Conservation (phyloP, 129 eudicot genomes). For the Flaveria sonorensis region DNA sequence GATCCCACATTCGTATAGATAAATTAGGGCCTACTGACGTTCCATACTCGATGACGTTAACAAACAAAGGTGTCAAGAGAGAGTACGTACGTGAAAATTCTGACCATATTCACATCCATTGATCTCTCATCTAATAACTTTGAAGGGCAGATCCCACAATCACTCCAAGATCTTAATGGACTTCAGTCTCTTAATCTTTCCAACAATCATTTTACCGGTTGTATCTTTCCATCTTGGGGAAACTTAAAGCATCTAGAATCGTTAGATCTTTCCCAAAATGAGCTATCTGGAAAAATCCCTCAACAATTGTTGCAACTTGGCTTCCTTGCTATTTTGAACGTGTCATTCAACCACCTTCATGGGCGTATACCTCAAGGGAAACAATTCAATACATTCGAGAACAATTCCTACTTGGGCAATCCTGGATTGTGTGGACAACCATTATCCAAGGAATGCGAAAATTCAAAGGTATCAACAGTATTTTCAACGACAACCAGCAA, state of each 20-base stretch:
- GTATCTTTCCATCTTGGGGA: background rate
- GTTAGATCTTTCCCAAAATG: too few relatives aligned
- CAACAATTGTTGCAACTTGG: background rate
- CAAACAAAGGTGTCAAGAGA: constrained; percentile 27
- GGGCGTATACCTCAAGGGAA: constrained; percentile 22
- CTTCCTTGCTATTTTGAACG: constrained; percentile 28
- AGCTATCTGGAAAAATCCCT: too few relatives aligned
- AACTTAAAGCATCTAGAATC: too few relatives aligned
- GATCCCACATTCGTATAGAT: background rate
- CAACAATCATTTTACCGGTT: constrained; percentile 31
- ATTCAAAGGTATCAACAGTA: background rate
- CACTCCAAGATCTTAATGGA: constrained; percentile 24
- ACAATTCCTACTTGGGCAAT: constrained; percentile 26
- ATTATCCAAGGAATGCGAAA: constrained; percentile 15
- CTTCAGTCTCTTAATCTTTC: constrained; percentile 37
- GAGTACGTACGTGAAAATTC: too few relatives aligned
- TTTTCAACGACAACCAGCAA: background rate
- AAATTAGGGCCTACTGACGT: background rate
- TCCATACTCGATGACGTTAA: constrained; percentile 11
- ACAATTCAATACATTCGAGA: constrained; percentile 28
- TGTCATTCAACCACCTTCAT: constrained; percentile 26
- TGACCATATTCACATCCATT: too few relatives aligned
- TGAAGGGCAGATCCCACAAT: constrained; percentile 31
- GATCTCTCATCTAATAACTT: constrained; percentile 40
- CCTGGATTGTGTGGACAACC: constrained; percentile 25